Base-by-base conservation (phyloP, 805 yeast genomes). In the Sugiyamaella americana region DNA sequence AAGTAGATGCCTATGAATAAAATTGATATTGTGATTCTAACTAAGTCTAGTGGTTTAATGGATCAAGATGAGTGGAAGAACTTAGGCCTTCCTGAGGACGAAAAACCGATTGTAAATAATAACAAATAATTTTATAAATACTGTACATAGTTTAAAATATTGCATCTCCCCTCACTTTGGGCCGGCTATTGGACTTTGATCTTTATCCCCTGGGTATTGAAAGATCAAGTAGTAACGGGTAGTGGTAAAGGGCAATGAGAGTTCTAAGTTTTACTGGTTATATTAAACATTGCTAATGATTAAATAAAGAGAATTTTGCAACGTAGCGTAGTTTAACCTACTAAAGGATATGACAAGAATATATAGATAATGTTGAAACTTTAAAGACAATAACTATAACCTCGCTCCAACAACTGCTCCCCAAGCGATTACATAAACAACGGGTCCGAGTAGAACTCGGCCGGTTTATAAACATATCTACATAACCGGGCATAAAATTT, bases 1-100 rank as follows among this genome's bases (percentile, higher is more conserved):
- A 52, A 17, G 61, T 66, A 11, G 20, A 18, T 39, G 5, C 17
- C 11, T 11, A 19, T 38, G 10, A 18, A 11, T 10, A 4, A 21
- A 21, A 19, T 4, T 11, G 11, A 17, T 37, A 17, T 16, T 41
- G 22, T 17, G 19, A 17, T 5, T 16, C 49, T 37, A 47, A 38
- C 43, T 26, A 8, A 26, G 32, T 22, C 26, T 8, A 58, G 59
- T 53, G 74, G 75, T 23, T 63, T 80, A 10, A 80, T 80, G 85
- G 80, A 71, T 26, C 57, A 61, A 41, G 83, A 78, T 53, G 76
- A 74, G 3, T 79, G 83, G 82, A 64, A 66, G 36, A 73, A 78
- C 46, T 65, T 84, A 35, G 86, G 89, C 2, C 66, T 81, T 3
- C 82, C 85, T 1, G 73, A 67, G 4, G 78, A 78, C 50, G 71